Conservation (phyloP, 2,329 filamentous ascomycete species). For the Penicillium decumbens region DNA sequence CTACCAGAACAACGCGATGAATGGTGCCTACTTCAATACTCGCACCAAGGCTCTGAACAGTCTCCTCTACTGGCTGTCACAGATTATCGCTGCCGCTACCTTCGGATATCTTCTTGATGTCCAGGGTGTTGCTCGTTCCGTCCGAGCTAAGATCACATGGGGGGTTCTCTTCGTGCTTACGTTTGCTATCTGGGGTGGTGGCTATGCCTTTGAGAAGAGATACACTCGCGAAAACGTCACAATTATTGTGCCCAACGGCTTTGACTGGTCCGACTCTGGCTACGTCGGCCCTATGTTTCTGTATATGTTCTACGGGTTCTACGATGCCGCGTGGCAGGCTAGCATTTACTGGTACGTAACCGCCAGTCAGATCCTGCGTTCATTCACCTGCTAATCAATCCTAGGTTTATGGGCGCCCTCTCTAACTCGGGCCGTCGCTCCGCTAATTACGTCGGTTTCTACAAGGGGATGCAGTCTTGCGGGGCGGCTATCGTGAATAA, state of each 20-base stretch:
- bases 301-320: constrained; percentile 83
- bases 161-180: constrained; percentile 62
- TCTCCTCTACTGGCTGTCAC: constrained; percentile 67
- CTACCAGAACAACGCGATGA: constrained; percentile 70
- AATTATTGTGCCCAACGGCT: not conserved
- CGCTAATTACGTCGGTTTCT: constrained; percentile 84
- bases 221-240: constrained; percentile 46
- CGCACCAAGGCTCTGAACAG: constrained; percentile 68
- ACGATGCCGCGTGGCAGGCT: constrained; percentile 82
- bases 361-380: not conserved
- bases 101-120: constrained; percentile 68
- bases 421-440: constrained; percentile 85
- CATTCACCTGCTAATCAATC: not conserved
- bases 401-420: constrained; percentile 78
- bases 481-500: constrained; percentile 56
- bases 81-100: constrained; percentile 67
- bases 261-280: constrained; percentile 62
- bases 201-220: constrained; percentile 65
- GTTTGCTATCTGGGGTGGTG: constrained; percentile 73
- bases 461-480: constrained; percentile 79
- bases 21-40: constrained; percentile 63
- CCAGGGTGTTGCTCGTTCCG: constrained; percentile 52
- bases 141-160: constrained; percentile 61
- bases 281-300: constrained; percentile 76
- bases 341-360: constrained; percentile 69